phyloP scores from a whole-genome alignment of 257 asterid species.

The Nicotiana obtusifolia region DNA sequence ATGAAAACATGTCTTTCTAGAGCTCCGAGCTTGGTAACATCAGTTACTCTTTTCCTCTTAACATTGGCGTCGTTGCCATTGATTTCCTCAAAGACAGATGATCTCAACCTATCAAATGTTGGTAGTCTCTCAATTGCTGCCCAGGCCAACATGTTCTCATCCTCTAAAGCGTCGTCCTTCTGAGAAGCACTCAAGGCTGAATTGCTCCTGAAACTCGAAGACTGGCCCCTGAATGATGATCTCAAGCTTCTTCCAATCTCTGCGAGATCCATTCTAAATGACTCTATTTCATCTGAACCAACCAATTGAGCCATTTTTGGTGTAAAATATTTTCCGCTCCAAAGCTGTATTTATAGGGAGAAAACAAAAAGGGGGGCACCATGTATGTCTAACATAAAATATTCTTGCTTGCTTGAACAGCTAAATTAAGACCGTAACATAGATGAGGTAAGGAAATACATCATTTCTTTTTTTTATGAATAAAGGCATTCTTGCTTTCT shows the following conservation, averaged over 20 bases:
- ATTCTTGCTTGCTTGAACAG: neutral
- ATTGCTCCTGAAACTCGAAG: slow-evolving; percentile 13
- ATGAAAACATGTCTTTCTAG: slow-evolving; percentile 34
- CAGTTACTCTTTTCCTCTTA: slow-evolving; percentile 29
- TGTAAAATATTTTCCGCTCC: neutral
- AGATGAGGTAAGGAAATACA: slow-evolving; percentile 24
- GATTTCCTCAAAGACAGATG: slow-evolving; percentile 23
- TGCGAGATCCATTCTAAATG: slow-evolving; percentile 18
- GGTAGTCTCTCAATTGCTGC: slow-evolving; percentile 31
- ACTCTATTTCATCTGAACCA: slow-evolving; percentile 20
- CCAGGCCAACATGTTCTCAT: slow-evolving; percentile 20
- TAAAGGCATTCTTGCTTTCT: neutral
- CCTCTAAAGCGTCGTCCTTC: slow-evolving; percentile 2
- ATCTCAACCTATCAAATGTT: slow-evolving; percentile 14
- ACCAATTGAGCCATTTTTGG: slow-evolving; percentile 22
- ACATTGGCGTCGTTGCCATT: slow-evolving; percentile 13
- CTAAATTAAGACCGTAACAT: neutral
- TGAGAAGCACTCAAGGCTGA: slow-evolving; percentile 2
- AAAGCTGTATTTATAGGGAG: neutral
- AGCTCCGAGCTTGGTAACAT: slow-evolving; percentile 41
- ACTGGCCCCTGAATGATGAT: slow-evolving; percentile 13
- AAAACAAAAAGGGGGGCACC: neutral
- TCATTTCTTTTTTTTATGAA: slow-evolving; percentile 20
- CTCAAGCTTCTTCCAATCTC: slow-evolving; percentile 23
- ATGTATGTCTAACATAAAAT: slow-evolving; percentile 2